Conservation (phyloP, 1,284 basidiomycete species). For the Trichosporon sp. region DNA sequence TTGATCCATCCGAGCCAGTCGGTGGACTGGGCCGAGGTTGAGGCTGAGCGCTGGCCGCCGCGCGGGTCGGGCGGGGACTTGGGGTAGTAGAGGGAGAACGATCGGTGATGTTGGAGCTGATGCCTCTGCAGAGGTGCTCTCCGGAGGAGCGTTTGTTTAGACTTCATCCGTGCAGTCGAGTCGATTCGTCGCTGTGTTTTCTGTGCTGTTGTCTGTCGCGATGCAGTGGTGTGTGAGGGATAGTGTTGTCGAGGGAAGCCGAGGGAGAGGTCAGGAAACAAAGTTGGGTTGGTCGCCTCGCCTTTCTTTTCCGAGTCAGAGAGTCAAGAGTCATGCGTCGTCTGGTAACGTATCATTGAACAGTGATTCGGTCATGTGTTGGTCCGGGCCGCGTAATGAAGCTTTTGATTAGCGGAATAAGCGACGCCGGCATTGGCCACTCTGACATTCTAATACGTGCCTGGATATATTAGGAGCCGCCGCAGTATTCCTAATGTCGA, state of each 20-base stretch:
- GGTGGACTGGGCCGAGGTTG: slow-evolving; percentile 40
- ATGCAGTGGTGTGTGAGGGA: not conserved
- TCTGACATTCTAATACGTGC: not conserved
- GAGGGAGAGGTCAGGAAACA: slow-evolving; percentile 7
- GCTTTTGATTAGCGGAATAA: slow-evolving; percentile 10
- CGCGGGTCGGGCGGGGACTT: slow-evolving; percentile 37
- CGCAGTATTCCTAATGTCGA: not conserved
- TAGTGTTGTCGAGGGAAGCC: not conserved
- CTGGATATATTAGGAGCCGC: not conserved
- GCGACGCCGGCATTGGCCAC: not conserved
- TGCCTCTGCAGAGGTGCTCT: slow-evolving; percentile 16
- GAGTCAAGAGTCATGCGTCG: slow-evolving; percentile 6
- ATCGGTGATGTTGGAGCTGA: slow-evolving; percentile 18
- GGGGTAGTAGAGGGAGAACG: slow-evolving; percentile 32
- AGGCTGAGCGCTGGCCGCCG: slow-evolving; percentile 35
- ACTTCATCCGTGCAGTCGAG: slow-evolving; percentile 23
- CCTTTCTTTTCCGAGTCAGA: slow-evolving; percentile 14
- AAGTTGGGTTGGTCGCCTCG: slow-evolving; percentile 17
- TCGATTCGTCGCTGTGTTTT: not conserved
- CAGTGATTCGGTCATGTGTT: slow-evolving; percentile 18
- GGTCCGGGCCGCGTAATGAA: slow-evolving; percentile 17
- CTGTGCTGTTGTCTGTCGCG: slow-evolving; percentile 6
- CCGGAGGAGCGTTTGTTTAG: slow-evolving; percentile 7
- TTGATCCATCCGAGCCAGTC: slow-evolving; percentile 51
- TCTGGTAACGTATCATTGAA: slow-evolving; percentile 7